These are phyloP conservation scores for Talaromyces marneffei DNA, from an alignment of 2,329 filamentous ascomycete genomes.

Conservation along the genomic window DNA sequence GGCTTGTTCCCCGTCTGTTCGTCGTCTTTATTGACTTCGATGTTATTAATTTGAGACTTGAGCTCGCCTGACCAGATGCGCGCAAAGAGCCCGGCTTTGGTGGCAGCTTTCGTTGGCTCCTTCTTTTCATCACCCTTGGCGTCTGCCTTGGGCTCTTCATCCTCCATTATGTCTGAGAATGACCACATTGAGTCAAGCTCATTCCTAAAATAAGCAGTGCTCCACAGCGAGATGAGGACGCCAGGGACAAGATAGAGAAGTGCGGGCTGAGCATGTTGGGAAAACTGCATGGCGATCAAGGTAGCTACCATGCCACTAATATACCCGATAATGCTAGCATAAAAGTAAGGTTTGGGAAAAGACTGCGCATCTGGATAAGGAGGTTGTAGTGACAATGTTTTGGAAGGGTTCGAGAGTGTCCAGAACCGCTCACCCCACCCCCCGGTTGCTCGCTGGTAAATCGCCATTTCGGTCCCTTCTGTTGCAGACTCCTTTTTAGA, in stretches of 20 bases:
- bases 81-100: constrained; percentile 22
- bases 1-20: constrained; percentile 8
- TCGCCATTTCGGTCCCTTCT: constrained; percentile 25
- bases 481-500: constrained; percentile 20
- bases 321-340: constrained; percentile 71
- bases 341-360: constrained; percentile 84
- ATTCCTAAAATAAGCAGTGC: constrained; percentile 63
- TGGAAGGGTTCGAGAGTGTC: constrained; percentile 44
- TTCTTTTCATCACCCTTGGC: constrained; percentile 26
- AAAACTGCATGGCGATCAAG: constrained; percentile 68
- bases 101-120: constrained; percentile 43
- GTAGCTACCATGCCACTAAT: constrained; percentile 70
- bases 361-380: constrained; percentile 35
- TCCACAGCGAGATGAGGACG: constrained; percentile 68
- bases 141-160: constrained; percentile 24
- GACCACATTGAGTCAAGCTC: constrained; percentile 72
- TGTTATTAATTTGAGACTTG: constrained; percentile 14
- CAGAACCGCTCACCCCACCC: constrained; percentile 82
- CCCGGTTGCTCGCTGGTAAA: constrained; percentile 55
- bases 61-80: constrained; percentile 25
- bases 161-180: constrained; percentile 63
- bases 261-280: constrained; percentile 78
- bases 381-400: constrained; percentile 27
- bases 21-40: constrained; percentile 9
- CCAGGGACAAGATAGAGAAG: constrained; percentile 87